Conservation (phyloP, 768 basidiomycete species). For the Boletus patriciae region DNA sequence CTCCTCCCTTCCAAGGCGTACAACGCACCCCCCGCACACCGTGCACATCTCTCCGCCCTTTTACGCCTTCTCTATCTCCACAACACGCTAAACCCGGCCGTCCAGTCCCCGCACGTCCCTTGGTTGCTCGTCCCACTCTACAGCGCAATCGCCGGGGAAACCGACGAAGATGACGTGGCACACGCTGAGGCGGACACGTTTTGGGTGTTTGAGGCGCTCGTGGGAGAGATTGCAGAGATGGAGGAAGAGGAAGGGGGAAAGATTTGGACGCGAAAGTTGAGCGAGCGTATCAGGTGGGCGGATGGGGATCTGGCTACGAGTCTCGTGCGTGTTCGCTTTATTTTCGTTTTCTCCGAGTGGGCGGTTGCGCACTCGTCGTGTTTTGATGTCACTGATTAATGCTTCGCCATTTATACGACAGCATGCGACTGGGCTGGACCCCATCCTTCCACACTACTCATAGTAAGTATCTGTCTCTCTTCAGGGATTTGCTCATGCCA, state of each 20-base stretch:
- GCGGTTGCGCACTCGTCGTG: not conserved
- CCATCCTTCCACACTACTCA: conserved; percentile 74
- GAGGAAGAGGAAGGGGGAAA: conserved; percentile 64
- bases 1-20: conserved; percentile 49
- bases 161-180: conserved; percentile 55
- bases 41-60: conserved; percentile 60
- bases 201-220: conserved; percentile 75
- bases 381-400: not conserved
- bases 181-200: conserved; percentile 81
- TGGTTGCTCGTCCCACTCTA: conserved; percentile 72
- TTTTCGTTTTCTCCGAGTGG: not conserved
- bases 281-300: conserved; percentile 58
- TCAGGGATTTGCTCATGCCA: not conserved
- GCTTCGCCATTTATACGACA: conserved; percentile 24
- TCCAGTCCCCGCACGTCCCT: conserved; percentile 64
- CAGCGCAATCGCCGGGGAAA: conserved; percentile 58
- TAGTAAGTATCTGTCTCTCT: conserved; percentile 49
- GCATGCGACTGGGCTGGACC: conserved; percentile 67
- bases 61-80: conserved; percentile 73
- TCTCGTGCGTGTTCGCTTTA: conserved; percentile 43
- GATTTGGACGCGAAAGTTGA: conserved; percentile 62
- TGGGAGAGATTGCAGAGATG: conserved; percentile 73
- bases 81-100: conserved; percentile 67
- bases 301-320: conserved; percentile 61
- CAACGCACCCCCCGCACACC: conserved; percentile 50